Base-by-base conservation (phyloP, 441 rosid species). In the Bruguiera hainesii region DNA sequence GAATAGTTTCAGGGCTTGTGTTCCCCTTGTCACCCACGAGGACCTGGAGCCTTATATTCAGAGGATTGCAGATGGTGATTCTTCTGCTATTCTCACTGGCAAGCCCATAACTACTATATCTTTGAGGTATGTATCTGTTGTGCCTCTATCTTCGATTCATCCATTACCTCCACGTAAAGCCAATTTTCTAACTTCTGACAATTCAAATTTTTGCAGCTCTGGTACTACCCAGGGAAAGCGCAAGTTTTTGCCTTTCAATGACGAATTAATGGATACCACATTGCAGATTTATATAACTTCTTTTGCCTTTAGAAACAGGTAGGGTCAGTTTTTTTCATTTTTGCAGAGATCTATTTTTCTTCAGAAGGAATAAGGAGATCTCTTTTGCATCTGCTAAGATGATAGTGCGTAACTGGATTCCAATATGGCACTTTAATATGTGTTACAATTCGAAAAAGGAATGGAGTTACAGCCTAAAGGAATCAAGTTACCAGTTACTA, bases 191-290 rank as follows among this genome's bases (percentile, higher is more conserved):
- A 25, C 28, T 59, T 56, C 50, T 28, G 23, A 60, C 25, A 64
- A 60, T 20, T 57, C 18, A 23, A 20, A n/a, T 28, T 20, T 62
- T 55, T 75, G 71, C 83, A 94, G 99, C 78, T 95, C 99, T 49
- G 99, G 99, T 15, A 95, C 99, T 15, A 89, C 90, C 60, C 89
- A 87, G 75, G 99, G 99, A 56, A 91, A 81, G 83, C 93, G 87
- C 28, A 95, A 95, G 77, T 81, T 65, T 73, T 46, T 95, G 31
- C 99, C 97, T 18, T 95, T 92, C 76, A 95, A 85, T 70, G 95
- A 95, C 53, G 86, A 84, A 48, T 76, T 92, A 60, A 87, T 92
- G 84, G 96, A 87, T 58, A 80, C 76, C 61, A 92, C 97, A 37
- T 61, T 92, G 80, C 97, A 92, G 82, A 88, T 95, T 57, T 90